Percentiles rank a stretch among this genome's conserved stretches.
These are phyloP conservation scores for Toxoplasma gondii DNA, from an alignment of 169 alveolate species.

Conservation along the genomic window DNA sequence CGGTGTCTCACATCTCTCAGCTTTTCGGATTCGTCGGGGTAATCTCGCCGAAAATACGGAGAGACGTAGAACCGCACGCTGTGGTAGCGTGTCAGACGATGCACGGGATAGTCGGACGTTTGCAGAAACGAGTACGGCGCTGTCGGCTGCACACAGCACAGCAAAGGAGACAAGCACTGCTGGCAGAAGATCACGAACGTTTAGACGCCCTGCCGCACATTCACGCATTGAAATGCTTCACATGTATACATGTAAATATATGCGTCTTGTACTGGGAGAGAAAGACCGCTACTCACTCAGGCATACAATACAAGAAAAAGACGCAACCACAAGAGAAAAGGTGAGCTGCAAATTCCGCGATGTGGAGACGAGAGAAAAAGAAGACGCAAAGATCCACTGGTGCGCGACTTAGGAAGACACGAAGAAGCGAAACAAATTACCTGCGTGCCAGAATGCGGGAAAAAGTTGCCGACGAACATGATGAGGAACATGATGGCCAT, in stretches of 20 bases:
- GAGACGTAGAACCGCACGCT: slow-evolving; percentile 49
- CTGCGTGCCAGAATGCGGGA: background rate
- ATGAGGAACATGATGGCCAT: slow-evolving; percentile 32
- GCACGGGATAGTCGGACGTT: slow-evolving; percentile 30
- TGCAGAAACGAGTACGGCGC: slow-evolving; percentile 43
- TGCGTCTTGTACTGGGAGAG: background rate
- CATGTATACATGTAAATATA: background rate
- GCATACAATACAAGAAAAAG: too few species aligned
- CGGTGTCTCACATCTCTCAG: slow-evolving; percentile 36
- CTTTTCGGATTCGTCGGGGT: slow-evolving; percentile 17
- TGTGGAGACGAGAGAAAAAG: too few species aligned
- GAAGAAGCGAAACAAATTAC: background rate
- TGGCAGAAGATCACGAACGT: background rate
- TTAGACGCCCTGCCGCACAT: too few species aligned
- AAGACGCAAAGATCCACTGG: too few species aligned
- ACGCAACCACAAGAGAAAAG: too few species aligned
- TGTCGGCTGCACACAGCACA: slow-evolving; percentile 10
- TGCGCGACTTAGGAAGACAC: too few species aligned
- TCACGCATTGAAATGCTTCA: background rate
- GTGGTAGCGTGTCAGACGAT: slow-evolving; percentile 38
- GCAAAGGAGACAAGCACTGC: background rate
- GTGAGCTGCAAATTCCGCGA: too few species aligned
- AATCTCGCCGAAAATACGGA: background rate
- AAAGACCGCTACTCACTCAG: background rate
- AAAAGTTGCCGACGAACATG: slow-evolving; percentile 19